Percentiles rank a stretch among this genome's conserved stretches.
Evolutionary conservation across 805 yeast species (phyloP).

Genomic region (Candida manassasensis): DNA sequence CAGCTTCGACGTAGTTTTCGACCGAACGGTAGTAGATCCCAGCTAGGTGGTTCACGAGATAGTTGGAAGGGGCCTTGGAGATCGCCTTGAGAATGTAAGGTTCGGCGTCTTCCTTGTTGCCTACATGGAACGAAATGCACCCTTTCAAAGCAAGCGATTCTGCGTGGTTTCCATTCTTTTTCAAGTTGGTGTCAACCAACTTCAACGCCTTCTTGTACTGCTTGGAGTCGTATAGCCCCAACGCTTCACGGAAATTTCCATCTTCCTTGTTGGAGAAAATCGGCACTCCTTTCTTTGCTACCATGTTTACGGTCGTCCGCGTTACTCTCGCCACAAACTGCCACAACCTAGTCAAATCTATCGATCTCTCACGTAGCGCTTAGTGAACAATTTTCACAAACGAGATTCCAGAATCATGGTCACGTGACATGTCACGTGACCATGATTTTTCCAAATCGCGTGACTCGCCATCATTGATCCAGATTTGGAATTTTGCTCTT

Average conservation of each 20-base stretch:
- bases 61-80: conserved; percentile 53
- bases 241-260: conserved; percentile 70
- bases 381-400: too few relatives aligned
- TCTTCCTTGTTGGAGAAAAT: conserved; percentile 58
- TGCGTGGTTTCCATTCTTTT: conserved; percentile 70
- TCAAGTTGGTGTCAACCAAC: conserved; percentile 66
- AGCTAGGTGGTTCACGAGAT: conserved; percentile 76
- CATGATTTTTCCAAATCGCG: too few relatives aligned
- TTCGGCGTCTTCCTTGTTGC: conserved; percentile 60
- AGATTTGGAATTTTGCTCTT: too few relatives aligned
- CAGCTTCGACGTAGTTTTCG: conserved; percentile 69
- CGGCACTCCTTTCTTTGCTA: conserved; percentile 18
- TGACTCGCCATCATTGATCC: too few relatives aligned
- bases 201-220: conserved; percentile 85
- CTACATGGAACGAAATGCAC: conserved; percentile 49
- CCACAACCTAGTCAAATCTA: too few relatives aligned
- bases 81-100: conserved; percentile 57
- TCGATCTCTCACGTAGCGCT: too few relatives aligned
- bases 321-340: too few relatives aligned
- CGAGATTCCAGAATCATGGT: too few relatives aligned
- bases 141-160: conserved; percentile 87
- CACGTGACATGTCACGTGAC: too few relatives aligned
- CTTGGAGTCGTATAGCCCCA: conserved; percentile 75
- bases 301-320: too few relatives aligned
- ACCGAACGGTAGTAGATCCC: conserved; percentile 77